These are phyloP conservation scores for Sordariomycetes sp. DNA, from an alignment of 2,329 filamentous ascomycete species.

Conservation along the genomic window DNA sequence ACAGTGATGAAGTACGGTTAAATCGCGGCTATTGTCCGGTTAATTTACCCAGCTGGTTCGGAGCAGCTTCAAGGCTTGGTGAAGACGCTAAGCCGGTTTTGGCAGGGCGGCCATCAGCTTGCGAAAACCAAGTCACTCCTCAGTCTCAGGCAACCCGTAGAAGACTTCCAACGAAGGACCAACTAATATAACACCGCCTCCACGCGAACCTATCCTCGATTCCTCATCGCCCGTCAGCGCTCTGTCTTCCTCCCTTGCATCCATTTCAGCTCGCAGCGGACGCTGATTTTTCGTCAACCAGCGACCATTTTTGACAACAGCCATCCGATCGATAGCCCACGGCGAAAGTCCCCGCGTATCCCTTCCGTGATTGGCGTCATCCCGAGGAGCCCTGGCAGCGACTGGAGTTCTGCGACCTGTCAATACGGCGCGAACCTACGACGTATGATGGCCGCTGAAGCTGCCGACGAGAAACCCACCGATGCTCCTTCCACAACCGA, in stretches of 20 bases:
- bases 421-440: constrained; percentile 7
- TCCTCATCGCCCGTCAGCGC: not conserved
- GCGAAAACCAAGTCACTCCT: not conserved
- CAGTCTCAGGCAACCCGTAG: not conserved
- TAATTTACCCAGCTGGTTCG: not conserved
- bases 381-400: constrained; percentile 1
- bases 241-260: not conserved
- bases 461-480: constrained; percentile 36
- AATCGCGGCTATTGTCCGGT: not conserved
- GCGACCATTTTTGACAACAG: not conserved
- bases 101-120: not conserved
- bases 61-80: not conserved
- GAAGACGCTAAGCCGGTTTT: not conserved
- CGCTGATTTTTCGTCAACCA: not conserved
- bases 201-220: not conserved
- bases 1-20: not conserved
- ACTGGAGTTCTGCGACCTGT: constrained; percentile 1
- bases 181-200: not conserved
- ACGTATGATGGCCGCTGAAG: constrained; percentile 55
- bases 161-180: not conserved
- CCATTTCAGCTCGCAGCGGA: not conserved
- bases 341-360: not conserved
- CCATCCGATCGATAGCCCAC: not conserved
- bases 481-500: constrained; percentile 37
- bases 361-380: not conserved